Percentiles rank a stretch among this genome's conserved stretches.
Conservation (phyloP, 2,329 filamentous ascomycete species). For the Ophiocordyceps camponoti-floridani region DNA sequence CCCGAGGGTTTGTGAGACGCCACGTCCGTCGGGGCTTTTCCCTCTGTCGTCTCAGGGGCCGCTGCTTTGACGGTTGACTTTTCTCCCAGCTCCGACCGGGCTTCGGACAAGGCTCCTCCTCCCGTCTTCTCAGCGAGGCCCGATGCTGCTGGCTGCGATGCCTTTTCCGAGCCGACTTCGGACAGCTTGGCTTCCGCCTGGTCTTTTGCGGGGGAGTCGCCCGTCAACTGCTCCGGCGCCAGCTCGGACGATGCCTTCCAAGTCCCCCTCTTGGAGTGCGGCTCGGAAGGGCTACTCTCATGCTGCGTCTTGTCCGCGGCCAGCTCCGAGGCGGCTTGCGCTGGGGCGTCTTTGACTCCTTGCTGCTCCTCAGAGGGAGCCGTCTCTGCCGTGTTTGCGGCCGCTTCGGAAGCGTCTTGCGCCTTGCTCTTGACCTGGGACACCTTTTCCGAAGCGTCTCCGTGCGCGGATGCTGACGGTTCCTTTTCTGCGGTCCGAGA, state of each 20-base stretch:
- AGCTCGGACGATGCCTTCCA: neutral
- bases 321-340: neutral
- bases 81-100: no score
- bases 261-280: neutral
- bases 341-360: no score
- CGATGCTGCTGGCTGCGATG: neutral
- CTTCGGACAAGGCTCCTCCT: no score
- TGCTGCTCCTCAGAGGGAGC: no score
- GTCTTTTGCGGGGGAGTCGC: neutral
- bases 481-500: neutral
- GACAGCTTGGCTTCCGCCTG: neutral
- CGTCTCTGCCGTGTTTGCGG: no score
- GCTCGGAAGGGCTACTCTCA: constrained; percentile 1
- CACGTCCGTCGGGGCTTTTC: neutral
- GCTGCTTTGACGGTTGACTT: no score
- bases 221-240: neutral
- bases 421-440: neutral
- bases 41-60: neutral
- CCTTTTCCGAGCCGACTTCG: neutral
- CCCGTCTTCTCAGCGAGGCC: no score
- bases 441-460: neutral
- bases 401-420: no score
- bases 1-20: neutral
- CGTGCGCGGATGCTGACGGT: neutral
- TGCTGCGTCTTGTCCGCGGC: neutral